Evolutionary conservation across 345 rosid species (phyloP), one percentile per base, ranked within the genome.

Genomic region (Hibiscus trionum): DNA sequence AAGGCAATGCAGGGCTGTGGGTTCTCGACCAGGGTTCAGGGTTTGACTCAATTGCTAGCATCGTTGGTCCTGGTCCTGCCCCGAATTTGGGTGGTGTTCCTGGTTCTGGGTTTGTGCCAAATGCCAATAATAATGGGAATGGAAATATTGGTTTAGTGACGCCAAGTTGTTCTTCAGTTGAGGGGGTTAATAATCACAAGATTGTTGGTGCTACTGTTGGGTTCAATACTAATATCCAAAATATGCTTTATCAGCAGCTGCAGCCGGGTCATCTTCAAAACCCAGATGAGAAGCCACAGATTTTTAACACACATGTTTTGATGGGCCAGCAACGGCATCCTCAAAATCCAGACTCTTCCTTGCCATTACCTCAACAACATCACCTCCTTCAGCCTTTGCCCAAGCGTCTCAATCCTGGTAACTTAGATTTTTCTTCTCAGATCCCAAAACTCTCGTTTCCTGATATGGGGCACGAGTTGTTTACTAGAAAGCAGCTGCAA

Each of bases 371-470:
- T 17, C 79, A 78, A 61, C 79, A 73, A 47, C 80, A 67, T 27
- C 76, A 80, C 59, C 59, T 80, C 24, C 81, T 81, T 55, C 83
- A 78, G 63, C 83, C 82, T 62, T 84, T 79, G 39, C 77, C 72
- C 11, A 85, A 83, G 80, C 77, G 87, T 42, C 84, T 80, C 62
- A 79, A 79, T 73, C 49, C 84, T 2, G 79, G 85, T 35, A 73
- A 73, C 65, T 53, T 76, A 3, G 84, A 75, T 49, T 61, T 79
- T 37, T 64, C 80, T 15, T 70, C 79, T 73, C 81, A 71, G 24
- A 75, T 75, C 71, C 60, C 81, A 44, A 83, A 37, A 37, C 9
- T 7, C 9, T 37, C 42, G 9, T 37, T 37, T 37, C 9, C 42
- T 37, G 42, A 37, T 37, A 37, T 7, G 9, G 42, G 8, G 9